Percentiles rank a stretch among this genome's conserved stretches.
These are phyloP conservation scores for Sophora flavescens DNA, from an alignment of 306 rosid genomes.

Conservation along the genomic window DNA sequence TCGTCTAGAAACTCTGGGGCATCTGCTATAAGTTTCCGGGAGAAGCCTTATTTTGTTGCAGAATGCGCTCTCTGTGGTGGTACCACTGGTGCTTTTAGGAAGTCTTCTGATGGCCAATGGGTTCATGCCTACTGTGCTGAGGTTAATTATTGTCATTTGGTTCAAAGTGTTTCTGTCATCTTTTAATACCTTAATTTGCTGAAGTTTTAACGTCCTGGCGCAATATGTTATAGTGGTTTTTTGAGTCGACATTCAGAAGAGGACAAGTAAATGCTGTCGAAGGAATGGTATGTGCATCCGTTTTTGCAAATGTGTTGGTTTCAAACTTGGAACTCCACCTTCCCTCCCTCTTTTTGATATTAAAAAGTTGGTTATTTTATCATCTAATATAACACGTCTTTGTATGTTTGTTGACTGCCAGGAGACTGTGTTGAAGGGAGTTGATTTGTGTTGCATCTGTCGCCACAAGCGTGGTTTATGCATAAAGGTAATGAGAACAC, in stretches of 20 bases:
- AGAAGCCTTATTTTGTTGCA: slow-evolving; percentile 72
- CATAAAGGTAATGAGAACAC: slow-evolving; percentile 67
- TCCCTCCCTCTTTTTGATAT: neutral
- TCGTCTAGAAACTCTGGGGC: slow-evolving; percentile 61
- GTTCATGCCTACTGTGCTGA: slow-evolving; percentile 98
- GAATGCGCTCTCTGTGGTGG: slow-evolving; percentile 97
- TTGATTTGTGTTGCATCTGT: slow-evolving; percentile 76
- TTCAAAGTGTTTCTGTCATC: slow-evolving; percentile 12
- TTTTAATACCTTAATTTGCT: slow-evolving; percentile 20
- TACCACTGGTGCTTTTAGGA: slow-evolving; percentile 91
- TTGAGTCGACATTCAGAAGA: slow-evolving; percentile 83
- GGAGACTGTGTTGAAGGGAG: slow-evolving; percentile 71
- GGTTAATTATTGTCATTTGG: slow-evolving; percentile 55
- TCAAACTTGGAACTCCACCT: slow-evolving; percentile 17
- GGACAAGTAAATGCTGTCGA: slow-evolving; percentile 82
- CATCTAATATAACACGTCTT: slow-evolving; percentile 4
- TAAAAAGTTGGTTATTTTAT: neutral
- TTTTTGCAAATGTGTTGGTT: neutral
- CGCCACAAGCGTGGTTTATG: slow-evolving; percentile 79
- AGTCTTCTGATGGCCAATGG: slow-evolving; percentile 93
- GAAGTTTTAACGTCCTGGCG: slow-evolving; percentile 23
- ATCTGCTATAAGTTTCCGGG: slow-evolving; percentile 79
- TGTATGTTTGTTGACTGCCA: slow-evolving; percentile 51
- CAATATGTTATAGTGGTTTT: slow-evolving; percentile 72
- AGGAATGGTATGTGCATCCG: slow-evolving; percentile 80